Conservation (phyloP, 306 rosid species). For the Elaeagnus macrophylla region DNA sequence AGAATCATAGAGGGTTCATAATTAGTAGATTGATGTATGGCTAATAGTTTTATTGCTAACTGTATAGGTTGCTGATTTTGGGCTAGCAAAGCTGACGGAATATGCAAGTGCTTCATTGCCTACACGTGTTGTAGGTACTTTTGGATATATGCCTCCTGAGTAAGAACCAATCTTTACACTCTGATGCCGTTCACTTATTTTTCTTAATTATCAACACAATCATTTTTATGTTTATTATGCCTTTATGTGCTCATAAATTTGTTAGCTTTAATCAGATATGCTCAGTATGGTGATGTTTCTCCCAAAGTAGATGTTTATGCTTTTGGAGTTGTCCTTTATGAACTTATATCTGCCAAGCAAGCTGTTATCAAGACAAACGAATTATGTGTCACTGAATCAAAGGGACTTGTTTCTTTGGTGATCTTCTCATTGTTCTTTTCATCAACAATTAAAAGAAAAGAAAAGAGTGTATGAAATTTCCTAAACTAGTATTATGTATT, state of each 20-base stretch:
- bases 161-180: slow-evolving; percentile 18
- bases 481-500: background rate
- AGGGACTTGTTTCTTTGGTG: slow-evolving; percentile 63
- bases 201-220: background rate
- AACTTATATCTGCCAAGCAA: slow-evolving; percentile 50
- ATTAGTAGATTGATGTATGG: too few relatives aligned
- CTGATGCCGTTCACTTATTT: background rate
- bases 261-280: slow-evolving; percentile 36
- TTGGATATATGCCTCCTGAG: slow-evolving; percentile 82
- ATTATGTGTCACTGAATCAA: slow-evolving; percentile 30
- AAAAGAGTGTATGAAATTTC: background rate
- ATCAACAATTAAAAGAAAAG: background rate
- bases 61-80: slow-evolving; percentile 77
- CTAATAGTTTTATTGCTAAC: background rate
- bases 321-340: slow-evolving; percentile 63
- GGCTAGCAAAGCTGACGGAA: slow-evolving; percentile 52
- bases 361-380: slow-evolving; percentile 55
- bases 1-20: too few relatives aligned
- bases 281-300: slow-evolving; percentile 58
- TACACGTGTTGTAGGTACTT: slow-evolving; percentile 69
- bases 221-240: background rate
- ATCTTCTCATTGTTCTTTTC: slow-evolving; percentile 6
- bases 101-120: slow-evolving; percentile 45
- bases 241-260: too few relatives aligned
- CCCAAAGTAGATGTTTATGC: slow-evolving; percentile 66